Percentiles rank a stretch among this genome's conserved stretches.
These are phyloP conservation scores for Pneumocystis sp. DNA, from an alignment of 1,139 yeast genomes.

Conservation along the genomic window DNA sequence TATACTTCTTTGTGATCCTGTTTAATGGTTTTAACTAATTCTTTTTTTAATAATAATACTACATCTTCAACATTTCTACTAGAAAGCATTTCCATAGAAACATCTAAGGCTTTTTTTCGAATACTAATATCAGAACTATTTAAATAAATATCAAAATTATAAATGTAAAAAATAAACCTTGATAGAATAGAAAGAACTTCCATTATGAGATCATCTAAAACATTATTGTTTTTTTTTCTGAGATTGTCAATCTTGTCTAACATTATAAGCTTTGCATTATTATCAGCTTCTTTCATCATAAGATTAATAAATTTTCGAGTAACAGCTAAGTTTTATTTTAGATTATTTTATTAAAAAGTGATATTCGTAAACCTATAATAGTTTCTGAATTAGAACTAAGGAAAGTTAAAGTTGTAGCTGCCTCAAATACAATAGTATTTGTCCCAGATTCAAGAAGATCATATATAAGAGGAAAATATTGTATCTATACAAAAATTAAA, in stretches of 20 bases:
- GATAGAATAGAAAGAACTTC: slow-evolving; percentile 76
- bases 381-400: slow-evolving; percentile 57
- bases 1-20: slow-evolving; percentile 28
- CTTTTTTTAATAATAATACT: slow-evolving; percentile 79
- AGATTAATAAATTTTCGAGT: slow-evolving; percentile 77
- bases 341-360: not conserved
- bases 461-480: slow-evolving; percentile 47
- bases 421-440: slow-evolving; percentile 77
- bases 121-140: slow-evolving; percentile 75
- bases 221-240: slow-evolving; percentile 62
- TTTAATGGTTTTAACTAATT: slow-evolving; percentile 57
- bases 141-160: not conserved
- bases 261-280: slow-evolving; percentile 83
- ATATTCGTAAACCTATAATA: slow-evolving; percentile 26
- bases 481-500: slow-evolving; percentile 58
- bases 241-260: slow-evolving; percentile 72
- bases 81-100: slow-evolving; percentile 63
- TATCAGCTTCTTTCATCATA: slow-evolving; percentile 83
- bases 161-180: not conserved
- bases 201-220: slow-evolving; percentile 68
- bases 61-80: slow-evolving; percentile 91
- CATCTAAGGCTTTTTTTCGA: slow-evolving; percentile 71
- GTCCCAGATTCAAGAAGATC: slow-evolving; percentile 60
- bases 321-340: slow-evolving; percentile 33
- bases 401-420: slow-evolving; percentile 69